These are phyloP conservation scores for Ustilago cynodontis DNA, from an alignment of 1,284 basidiomycete species.

Conservation along the genomic window DNA sequence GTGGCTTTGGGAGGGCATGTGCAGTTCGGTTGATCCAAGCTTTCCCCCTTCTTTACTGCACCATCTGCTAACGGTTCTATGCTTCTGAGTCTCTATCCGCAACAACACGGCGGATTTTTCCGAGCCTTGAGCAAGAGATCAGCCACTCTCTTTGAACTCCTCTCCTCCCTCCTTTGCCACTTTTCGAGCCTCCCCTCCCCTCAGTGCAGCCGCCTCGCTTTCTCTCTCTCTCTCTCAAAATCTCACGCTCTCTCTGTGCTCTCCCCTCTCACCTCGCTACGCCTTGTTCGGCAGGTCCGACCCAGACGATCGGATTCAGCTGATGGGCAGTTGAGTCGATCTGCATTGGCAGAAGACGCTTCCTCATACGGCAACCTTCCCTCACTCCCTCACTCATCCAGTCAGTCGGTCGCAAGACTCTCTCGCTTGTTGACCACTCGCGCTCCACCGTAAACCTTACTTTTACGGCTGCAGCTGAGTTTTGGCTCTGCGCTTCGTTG, in stretches of 20 bases:
- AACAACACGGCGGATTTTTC: constrained; percentile 1
- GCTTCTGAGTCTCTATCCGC: not conserved
- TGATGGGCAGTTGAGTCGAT: constrained; percentile 5
- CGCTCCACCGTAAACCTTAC: not conserved
- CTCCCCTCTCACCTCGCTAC: not conserved
- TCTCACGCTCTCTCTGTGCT: not conserved
- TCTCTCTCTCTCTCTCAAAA: too few relatives aligned
- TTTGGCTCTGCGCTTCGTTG: not conserved
- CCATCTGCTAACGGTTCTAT: not conserved
- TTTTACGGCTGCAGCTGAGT: not conserved
- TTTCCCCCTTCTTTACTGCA: not conserved
- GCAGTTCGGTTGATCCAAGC: not conserved
- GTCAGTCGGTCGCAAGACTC: not conserved
- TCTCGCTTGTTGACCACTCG: too few relatives aligned
- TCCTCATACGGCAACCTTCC: not conserved
- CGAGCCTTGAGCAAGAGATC: not conserved
- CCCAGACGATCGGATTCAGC: constrained; percentile 22
- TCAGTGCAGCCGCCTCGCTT: not conserved
- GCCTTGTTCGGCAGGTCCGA: not conserved
- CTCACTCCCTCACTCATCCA: not conserved
- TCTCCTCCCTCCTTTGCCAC: not conserved
- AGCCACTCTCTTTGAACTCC: not conserved
- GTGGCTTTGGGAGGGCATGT: not conserved
- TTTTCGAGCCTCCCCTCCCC: not conserved
- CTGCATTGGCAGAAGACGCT: not conserved